Evolutionary conservation across 208 protist species (phyloP).

Genomic region (Leishmania lainsoni): DNA sequence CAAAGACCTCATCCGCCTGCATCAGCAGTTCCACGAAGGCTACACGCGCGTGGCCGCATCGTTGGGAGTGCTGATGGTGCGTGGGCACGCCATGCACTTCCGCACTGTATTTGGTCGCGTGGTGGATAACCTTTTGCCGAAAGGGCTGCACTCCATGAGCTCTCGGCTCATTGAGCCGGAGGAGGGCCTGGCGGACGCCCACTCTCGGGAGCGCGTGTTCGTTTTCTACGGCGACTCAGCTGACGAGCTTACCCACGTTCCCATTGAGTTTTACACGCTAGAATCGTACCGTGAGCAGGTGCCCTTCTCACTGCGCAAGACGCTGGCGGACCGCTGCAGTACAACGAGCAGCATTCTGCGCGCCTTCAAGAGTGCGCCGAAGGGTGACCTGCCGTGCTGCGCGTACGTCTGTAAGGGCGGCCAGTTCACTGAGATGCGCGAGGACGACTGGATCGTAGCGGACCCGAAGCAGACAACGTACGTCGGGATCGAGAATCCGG

Average conservation of each 20-base stretch:
- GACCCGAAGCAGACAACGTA: slow-evolving; percentile 72
- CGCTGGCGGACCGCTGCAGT: slow-evolving; percentile 69
- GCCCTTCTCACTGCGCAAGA: slow-evolving; percentile 84
- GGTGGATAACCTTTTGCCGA: slow-evolving; percentile 85
- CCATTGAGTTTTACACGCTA: slow-evolving; percentile 93
- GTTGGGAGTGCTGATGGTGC: slow-evolving; percentile 78
- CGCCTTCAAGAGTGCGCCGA: slow-evolving; percentile 83
- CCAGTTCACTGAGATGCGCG: slow-evolving; percentile 86
- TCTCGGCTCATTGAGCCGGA: slow-evolving; percentile 89
- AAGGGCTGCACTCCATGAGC: slow-evolving; percentile 84
- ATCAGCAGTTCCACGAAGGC: slow-evolving; percentile 80
- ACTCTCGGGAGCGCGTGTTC: slow-evolving; percentile 78
- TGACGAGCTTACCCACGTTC: slow-evolving; percentile 86
- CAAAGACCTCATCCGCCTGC: slow-evolving; percentile 88
- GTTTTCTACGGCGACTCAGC: slow-evolving; percentile 83
- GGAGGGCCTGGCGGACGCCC: slow-evolving; percentile 34
- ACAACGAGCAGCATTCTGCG: slow-evolving; percentile 60
- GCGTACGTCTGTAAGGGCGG: slow-evolving; percentile 90
- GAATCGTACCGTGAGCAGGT: slow-evolving; percentile 93
- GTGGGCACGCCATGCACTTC: slow-evolving; percentile 85
- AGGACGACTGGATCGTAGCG: slow-evolving; percentile 84
- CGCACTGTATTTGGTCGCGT: slow-evolving; percentile 91
- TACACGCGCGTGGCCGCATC: slow-evolving; percentile 62
- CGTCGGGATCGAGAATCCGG: slow-evolving; percentile 68
- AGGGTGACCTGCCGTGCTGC: slow-evolving; percentile 69